phyloP scores from a whole-genome alignment of 495 filamentous ascomycete genomes.

The Podospora pseudoanserina region DNA sequence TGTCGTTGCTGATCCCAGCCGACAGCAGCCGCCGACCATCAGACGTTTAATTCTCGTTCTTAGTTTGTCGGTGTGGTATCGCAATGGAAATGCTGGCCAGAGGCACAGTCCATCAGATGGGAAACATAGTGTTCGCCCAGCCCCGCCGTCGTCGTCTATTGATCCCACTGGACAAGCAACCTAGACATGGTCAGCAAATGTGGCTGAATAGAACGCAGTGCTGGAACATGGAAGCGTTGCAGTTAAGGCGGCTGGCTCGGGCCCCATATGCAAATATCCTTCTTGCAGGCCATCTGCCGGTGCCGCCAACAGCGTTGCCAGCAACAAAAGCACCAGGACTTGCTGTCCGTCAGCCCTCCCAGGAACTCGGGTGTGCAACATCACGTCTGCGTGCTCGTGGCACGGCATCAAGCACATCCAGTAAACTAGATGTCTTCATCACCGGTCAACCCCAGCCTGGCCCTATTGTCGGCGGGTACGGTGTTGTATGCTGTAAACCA shows the following conservation, averaged over 20 bases:
- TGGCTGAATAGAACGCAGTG: not conserved
- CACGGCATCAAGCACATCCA: not conserved
- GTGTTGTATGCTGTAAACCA: not conserved
- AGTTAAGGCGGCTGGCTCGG: not conserved
- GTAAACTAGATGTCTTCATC: not conserved
- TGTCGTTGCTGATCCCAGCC: not conserved
- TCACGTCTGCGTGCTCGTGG: not conserved
- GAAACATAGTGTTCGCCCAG: not conserved
- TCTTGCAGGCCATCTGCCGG: not conserved
- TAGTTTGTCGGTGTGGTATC: too few relatives aligned
- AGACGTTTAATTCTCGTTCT: not conserved
- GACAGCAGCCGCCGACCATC: not conserved
- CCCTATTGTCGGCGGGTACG: not conserved
- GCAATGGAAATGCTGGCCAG: not conserved
- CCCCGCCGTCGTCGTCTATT: not conserved
- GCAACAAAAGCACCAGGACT: not conserved
- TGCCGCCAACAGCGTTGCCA: not conserved
- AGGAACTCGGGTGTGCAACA: slow-evolving; percentile 2
- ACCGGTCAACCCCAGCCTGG: not conserved
- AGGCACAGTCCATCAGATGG: not conserved
- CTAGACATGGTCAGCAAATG: not conserved
- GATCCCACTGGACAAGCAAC: not conserved
- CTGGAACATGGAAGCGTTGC: slow-evolving; percentile 2
- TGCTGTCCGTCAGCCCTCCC: not conserved
- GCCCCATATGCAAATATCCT: slow-evolving; percentile 3